Base-by-base conservation (phyloP, 441 rosid genomes). In the Mallotus repandus region DNA sequence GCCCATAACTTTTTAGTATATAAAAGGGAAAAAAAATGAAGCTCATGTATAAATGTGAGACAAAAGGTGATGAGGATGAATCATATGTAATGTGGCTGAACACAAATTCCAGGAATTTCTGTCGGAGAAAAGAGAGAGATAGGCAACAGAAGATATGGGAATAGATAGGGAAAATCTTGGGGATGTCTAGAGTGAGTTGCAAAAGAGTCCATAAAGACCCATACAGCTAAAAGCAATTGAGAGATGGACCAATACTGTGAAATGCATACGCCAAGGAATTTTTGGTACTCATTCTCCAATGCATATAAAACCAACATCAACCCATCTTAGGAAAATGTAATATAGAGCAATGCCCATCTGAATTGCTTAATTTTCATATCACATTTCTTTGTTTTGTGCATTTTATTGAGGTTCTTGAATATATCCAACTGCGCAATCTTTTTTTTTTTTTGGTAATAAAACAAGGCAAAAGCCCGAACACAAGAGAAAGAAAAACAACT, bases 111-210 rank as follows among this genome's bases (percentile, higher is more conserved):
- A 38, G 52, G 77, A 74, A 59, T 70, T 48, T 22, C 18, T 79
- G 84, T 81, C 79, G 81, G 85, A 72, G 75, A 81, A 76, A 71
- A 57, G 4, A 35, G 71, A 57, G 29, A 25, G 29, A n/a, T 46
- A 77, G 69, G 1, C 12, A 57, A 76, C 57, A 14, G 29, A 19
- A 25, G 41, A 75, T 52, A 77, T 80, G 77, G 79, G 68, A 19
- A 5, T 45, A 9, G 70, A 54, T 35, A 13, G 32, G 57, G 45
- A 62, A 65, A 29, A 58, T 69, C 65, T 66, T 55, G 41, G 35
- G 29, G 61, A 21, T 74, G 63, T 56, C 25, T 10, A 54, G 77
- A 63, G 38, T 32, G 61, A 73, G 78, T 60, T 69, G 63, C 65
- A 45, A 66, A 69, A 72, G 69, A 66, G 71, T 76, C 67, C 25